Evolutionary conservation across 129 eudicot species (phyloP), one percentile per base, ranked within the genome.

Genomic region (Artemisia tridentata): DNA sequence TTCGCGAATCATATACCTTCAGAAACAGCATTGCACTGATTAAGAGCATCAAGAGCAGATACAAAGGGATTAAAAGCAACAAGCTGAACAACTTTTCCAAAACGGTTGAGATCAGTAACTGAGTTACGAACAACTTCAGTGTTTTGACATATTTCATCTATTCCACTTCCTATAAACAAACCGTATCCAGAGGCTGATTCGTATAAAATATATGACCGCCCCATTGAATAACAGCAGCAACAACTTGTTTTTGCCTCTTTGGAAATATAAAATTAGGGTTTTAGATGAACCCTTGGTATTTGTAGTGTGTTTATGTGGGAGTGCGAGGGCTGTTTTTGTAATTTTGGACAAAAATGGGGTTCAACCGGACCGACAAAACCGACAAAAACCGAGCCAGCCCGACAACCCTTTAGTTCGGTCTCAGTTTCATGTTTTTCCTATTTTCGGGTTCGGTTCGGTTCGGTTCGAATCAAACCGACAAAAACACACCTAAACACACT

Each of bases 131-230:
- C 92, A 1, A 96, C 97, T 75, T 89, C 97, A 4, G 96, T 85
- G 81, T 93, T 90, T 78, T 87, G 92, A 0, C 96, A 97, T 25
- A 93, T 90, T 79, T 93, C 96, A 67, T 93, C 98, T 1, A 89
- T 21, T 1, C 99, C 98, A 21, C 85, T 86, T 0, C 89, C 90
- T n/a, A 59, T 4, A 25, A 93, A 84, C 68, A 87, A 16, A 0
- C 76, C 86, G 59, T 87, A 90, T 2, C 99, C 97, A 0, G 96
- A 90, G 0, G 99, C 90, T 3, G 90, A 90, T 59, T 93, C 97
- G 76, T 85, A 84, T 8, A 90, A 75, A 12, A 90, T 54, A 58
- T 87, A 82, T 41, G 86, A 77, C 48, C 86, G 79, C 48, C 86
- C 81, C 93, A 90, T 92, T 58, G 54, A 62, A 53, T 63, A n/a